phyloP scores from a whole-genome alignment of 2,329 filamentous ascomycete genomes.

The Sarocladiaceae sp. region DNA sequence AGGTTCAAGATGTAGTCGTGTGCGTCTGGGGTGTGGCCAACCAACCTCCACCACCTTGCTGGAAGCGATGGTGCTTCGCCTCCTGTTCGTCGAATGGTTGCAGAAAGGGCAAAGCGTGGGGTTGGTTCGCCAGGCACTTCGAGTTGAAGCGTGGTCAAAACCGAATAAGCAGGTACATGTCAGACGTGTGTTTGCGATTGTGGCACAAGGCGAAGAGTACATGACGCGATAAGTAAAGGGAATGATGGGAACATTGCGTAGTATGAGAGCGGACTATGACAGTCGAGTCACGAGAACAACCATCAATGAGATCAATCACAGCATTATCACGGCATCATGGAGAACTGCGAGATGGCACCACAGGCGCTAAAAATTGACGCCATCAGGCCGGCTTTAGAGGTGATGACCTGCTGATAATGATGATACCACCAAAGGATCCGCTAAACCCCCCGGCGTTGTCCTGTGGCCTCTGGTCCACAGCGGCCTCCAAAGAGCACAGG shows the following conservation, averaged over 20 bases:
- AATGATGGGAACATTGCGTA: neutral
- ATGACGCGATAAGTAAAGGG: constrained; percentile 1
- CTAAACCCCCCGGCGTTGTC: neutral
- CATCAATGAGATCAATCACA: neutral
- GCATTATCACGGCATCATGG: constrained; percentile 7
- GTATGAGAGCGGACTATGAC: neutral
- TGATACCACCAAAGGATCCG: no score
- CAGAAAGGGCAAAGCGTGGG: constrained; percentile 1
- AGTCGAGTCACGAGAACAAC: constrained; percentile 1
- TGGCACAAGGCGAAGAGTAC: no score
- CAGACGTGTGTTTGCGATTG: no score
- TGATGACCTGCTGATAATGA: neutral
- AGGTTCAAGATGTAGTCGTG: neutral
- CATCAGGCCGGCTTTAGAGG: neutral
- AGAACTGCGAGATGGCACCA: constrained; percentile 6
- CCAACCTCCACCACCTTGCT: neutral
- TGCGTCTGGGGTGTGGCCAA: neutral
- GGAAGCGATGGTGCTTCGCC: neutral
- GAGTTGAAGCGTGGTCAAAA: no score
- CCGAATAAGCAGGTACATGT: no score
- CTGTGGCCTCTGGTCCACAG: no score
- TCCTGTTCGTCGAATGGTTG: constrained; percentile 3
- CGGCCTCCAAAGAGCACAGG: no score
- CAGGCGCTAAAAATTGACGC: constrained; percentile 5
- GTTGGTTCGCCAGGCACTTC: no score